Conservation (phyloP, 495 filamentous ascomycete species). For the Podospora sp. region DNA sequence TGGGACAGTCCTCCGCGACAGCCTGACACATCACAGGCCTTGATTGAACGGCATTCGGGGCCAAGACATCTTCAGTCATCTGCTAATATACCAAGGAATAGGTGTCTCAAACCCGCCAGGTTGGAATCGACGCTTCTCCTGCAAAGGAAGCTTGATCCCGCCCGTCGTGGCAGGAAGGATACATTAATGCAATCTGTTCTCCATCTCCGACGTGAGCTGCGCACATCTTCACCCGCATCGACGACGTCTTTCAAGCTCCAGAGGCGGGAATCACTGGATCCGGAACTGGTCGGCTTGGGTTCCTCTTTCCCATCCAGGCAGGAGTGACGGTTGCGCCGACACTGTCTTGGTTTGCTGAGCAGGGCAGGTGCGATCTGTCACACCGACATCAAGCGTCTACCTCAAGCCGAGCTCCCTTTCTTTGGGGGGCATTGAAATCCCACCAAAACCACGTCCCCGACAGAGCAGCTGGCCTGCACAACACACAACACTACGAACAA, state of each 20-base stretch:
- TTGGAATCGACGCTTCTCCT: not conserved
- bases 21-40: not conserved
- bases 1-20: not conserved
- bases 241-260: not conserved
- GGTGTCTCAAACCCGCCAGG: not conserved
- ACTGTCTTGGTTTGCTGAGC: not conserved
- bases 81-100: not conserved
- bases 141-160: not conserved
- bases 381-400: not conserved
- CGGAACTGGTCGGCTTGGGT: not conserved
- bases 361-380: not conserved
- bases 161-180: not conserved
- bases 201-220: not conserved
- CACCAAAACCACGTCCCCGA: not conserved
- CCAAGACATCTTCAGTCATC: slow-evolving; percentile 4
- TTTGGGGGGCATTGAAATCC: not conserved
- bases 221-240: not conserved
- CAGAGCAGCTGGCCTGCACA: not conserved
- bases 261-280: not conserved
- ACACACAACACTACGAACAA: not conserved
- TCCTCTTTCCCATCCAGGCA: not conserved
- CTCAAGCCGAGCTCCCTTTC: not conserved
- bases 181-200: not conserved
- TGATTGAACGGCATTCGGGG: not conserved
- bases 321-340: not conserved